Evolutionary conservation across 106 monocot species (phyloP).

Genomic region (Phalaenopsis aphrodite): DNA sequence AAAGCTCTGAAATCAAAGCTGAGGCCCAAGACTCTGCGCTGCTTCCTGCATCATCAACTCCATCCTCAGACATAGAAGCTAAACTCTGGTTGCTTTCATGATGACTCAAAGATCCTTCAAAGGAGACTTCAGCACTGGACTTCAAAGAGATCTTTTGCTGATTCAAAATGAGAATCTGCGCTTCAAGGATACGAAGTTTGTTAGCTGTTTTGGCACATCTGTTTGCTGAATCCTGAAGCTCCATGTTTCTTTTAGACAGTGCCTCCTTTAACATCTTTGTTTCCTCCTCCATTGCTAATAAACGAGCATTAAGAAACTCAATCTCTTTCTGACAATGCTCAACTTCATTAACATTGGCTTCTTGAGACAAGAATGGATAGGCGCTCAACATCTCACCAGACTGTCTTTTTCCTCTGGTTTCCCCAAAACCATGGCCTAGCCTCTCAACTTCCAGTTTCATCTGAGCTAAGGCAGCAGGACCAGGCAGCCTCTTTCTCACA

Average conservation of each 20-base stretch:
- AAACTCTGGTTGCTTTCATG: constrained; percentile 67
- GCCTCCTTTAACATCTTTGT: constrained; percentile 94
- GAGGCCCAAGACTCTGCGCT: constrained; percentile 63
- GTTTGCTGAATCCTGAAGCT: constrained; percentile 75
- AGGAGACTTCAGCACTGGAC: constrained; percentile 29
- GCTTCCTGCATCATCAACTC: constrained; percentile 68
- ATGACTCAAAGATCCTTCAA: constrained; percentile 33
- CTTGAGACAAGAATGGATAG: constrained; percentile 13
- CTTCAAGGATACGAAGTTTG: constrained; percentile 67
- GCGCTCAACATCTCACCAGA: constrained; percentile 26
- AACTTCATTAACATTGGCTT: constrained; percentile 49
- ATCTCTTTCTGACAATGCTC: constrained; percentile 74
- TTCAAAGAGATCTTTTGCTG: constrained; percentile 35
- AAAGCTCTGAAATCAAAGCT: constrained; percentile 58
- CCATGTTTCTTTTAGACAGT: constrained; percentile 72
- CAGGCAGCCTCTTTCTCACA: constrained; percentile 66
- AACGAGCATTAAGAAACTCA: constrained; percentile 75
- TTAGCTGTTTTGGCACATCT: constrained; percentile 59
- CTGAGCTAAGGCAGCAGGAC: constrained; percentile 75
- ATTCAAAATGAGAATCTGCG: constrained; percentile 33
- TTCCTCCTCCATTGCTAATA: constrained; percentile 82
- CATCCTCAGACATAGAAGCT: constrained; percentile 86
- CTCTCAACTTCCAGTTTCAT: constrained; percentile 59
- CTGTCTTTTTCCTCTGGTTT: constrained; percentile 27
- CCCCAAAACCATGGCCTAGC: constrained; percentile 30